A percentile compares a stretch with the other conserved stretches of the same genome.
Conservation (phyloP, 768 basidiomycete species). For the Rhodotorula taiwanensis region DNA sequence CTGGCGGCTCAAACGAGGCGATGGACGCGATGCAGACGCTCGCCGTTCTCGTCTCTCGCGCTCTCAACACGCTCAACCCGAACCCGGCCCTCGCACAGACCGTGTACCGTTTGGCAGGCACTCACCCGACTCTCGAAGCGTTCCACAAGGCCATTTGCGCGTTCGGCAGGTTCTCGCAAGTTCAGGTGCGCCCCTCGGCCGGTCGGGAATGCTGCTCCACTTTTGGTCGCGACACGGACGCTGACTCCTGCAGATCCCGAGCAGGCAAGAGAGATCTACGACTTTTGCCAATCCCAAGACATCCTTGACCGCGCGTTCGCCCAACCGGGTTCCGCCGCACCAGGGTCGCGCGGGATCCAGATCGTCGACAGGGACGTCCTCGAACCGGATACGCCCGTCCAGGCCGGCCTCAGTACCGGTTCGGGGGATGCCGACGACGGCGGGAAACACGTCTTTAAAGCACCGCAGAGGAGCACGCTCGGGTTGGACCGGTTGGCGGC, state of each 20-base stretch:
- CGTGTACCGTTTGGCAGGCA: conserved; percentile 59
- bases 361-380: conserved; percentile 38
- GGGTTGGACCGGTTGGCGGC: conserved; percentile 81
- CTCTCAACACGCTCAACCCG: conserved; percentile 70
- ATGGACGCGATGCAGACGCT: conserved; percentile 51
- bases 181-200: conserved; percentile 65
- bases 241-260: conserved; percentile 41
- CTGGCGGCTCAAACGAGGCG: not conserved
- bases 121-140: conserved; percentile 8
- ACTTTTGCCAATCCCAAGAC: conserved; percentile 24
- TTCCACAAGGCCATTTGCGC: conserved; percentile 57
- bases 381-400: conserved; percentile 28
- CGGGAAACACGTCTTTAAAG: conserved; percentile 67
- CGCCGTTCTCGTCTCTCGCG: conserved; percentile 71
- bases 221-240: conserved; percentile 19
- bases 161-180: conserved; percentile 79
- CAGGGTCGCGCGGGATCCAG: conserved; percentile 1
- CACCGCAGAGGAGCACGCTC: conserved; percentile 69
- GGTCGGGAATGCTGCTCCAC: conserved; percentile 15
- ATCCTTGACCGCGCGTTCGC: conserved; percentile 27
- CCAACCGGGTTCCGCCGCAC: conserved; percentile 2
- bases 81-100: conserved; percentile 73
- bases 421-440: conserved; percentile 49
- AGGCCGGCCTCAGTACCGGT: conserved; percentile 38
- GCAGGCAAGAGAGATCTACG: conserved; percentile 63